A percentile compares a stretch with the other conserved stretches of the same genome.
Evolutionary conservation across 805 yeast genomes (phyloP).

Genomic region (Candida bentonensis): DNA sequence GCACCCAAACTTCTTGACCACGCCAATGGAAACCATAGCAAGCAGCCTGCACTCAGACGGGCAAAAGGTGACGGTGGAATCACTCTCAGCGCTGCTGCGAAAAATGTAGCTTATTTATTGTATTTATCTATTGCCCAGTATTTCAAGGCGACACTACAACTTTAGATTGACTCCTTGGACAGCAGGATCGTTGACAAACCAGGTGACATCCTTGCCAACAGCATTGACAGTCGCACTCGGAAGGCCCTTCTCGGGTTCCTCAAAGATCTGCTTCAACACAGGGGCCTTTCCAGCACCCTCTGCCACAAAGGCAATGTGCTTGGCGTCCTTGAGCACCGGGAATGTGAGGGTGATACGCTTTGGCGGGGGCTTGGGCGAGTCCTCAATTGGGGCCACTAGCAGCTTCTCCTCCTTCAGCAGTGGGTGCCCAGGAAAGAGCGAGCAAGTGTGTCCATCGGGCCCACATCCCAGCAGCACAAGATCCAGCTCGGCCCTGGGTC

Average conservation of each 20-base stretch:
- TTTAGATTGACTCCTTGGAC: constrained; percentile 36
- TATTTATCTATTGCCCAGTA: not conserved
- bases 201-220: constrained; percentile 37
- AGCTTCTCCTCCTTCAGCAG: constrained; percentile 80
- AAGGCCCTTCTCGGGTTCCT: constrained; percentile 23
- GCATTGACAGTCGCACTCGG: constrained; percentile 71
- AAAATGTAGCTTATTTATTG: constrained; percentile 4
- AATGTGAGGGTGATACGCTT: constrained; percentile 82
- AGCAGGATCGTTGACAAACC: constrained; percentile 83
- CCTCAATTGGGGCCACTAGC: constrained; percentile 87
- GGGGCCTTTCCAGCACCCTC: constrained; percentile 78
- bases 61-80: constrained; percentile 9
- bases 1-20: constrained; percentile 27
- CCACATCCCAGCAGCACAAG: constrained; percentile 78
- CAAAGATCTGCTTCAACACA: constrained; percentile 56
- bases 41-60: constrained; percentile 10
- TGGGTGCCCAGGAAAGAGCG: constrained; percentile 88
- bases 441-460: constrained; percentile 87
- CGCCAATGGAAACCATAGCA: constrained; percentile 14
- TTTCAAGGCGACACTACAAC: not conserved
- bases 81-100: not conserved
- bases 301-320: constrained; percentile 63
- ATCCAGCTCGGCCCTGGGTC: constrained; percentile 29
- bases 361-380: constrained; percentile 81
- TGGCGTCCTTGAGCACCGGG: constrained; percentile 48